Conservation (phyloP, 495 filamentous ascomycete genomes). For the Neurospora sp. region DNA sequence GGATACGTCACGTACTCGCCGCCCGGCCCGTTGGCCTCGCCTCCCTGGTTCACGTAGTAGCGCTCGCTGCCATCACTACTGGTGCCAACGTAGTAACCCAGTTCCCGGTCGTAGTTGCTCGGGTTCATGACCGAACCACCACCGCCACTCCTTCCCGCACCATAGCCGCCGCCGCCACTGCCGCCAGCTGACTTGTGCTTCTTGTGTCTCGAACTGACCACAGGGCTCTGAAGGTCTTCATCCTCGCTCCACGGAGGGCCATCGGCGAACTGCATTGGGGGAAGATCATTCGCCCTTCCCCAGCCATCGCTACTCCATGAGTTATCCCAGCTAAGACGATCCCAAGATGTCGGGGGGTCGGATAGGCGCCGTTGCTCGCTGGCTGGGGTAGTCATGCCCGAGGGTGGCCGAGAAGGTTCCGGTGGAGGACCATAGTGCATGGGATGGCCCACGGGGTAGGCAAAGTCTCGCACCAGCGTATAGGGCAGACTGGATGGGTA, state of each 20-base stretch:
- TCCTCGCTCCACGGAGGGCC: slow-evolving; percentile 97
- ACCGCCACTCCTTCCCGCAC: slow-evolving; percentile 14
- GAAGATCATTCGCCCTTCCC: slow-evolving; percentile 52
- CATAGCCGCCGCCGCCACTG: slow-evolving; percentile 25
- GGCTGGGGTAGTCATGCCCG: slow-evolving; percentile 71
- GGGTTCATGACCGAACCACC: slow-evolving; percentile 32
- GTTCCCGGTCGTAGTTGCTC: slow-evolving; percentile 38
- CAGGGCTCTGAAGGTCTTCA: slow-evolving; percentile 87
- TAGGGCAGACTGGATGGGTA: slow-evolving; percentile 88
- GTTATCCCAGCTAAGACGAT: slow-evolving; percentile 44
- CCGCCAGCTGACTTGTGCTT: slow-evolving; percentile 69
- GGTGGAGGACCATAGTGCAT: slow-evolving; percentile 88
- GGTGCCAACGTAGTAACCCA: slow-evolving; percentile 55
- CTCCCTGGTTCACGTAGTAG: slow-evolving; percentile 67
- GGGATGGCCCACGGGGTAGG: slow-evolving; percentile 72
- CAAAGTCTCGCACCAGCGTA: slow-evolving; percentile 88
- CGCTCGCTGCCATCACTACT: slow-evolving; percentile 67
- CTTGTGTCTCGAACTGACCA: slow-evolving; percentile 66
- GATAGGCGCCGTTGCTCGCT: slow-evolving; percentile 75
- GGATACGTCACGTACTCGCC: slow-evolving; percentile 78
- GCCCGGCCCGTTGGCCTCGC: slow-evolving; percentile 58
- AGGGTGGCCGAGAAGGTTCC: slow-evolving; percentile 55
- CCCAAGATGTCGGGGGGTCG: slow-evolving; percentile 61
- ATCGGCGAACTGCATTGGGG: slow-evolving; percentile 78
- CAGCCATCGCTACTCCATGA: slow-evolving; percentile 32